Evolutionary conservation across 2,329 filamentous ascomycete genomes (phyloP).

Genomic region (Colletotrichum falcatum): DNA sequence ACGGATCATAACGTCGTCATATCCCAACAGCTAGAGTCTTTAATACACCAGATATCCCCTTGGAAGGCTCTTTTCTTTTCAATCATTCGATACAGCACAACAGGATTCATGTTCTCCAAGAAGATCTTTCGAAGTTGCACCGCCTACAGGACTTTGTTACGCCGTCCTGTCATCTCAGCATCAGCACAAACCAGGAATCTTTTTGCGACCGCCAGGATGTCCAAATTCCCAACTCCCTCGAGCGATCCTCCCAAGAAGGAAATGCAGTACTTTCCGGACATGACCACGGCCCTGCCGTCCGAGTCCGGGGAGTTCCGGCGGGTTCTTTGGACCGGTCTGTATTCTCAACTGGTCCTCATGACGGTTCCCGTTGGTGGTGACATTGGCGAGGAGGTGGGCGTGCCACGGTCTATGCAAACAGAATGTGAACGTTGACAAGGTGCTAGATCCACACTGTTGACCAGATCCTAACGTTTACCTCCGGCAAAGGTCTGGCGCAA

Average conservation of each 20-base stretch:
- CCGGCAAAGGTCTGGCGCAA: constrained; percentile 67
- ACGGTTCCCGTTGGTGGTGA: constrained; percentile 72
- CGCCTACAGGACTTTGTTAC: not conserved
- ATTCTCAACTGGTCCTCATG: constrained; percentile 74
- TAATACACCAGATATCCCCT: not conserved
- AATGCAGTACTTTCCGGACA: constrained; percentile 71
- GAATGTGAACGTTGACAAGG: constrained; percentile 29
- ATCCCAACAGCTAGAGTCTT: not conserved
- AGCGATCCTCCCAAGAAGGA: constrained; percentile 59
- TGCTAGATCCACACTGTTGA: constrained; percentile 67
- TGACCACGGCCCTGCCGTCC: constrained; percentile 64
- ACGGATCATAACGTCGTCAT: constrained; percentile 4
- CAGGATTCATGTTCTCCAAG: constrained; percentile 1
- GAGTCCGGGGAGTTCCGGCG: constrained; percentile 69
- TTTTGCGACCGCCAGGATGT: constrained; percentile 43
- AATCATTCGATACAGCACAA: not conserved
- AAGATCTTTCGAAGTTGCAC: not conserved
- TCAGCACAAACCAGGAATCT: not conserved
- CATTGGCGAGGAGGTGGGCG: constrained; percentile 75
- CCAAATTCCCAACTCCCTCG: constrained; percentile 47
- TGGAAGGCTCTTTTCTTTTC: not conserved
- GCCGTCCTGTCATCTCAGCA: not conserved
- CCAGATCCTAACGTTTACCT: constrained; percentile 74
- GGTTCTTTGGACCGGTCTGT: constrained; percentile 72
- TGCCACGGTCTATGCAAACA: not conserved